These are phyloP conservation scores for Claviceps purpurea DNA, from an alignment of 2,329 filamentous ascomycete genomes.

Conservation along the genomic window DNA sequence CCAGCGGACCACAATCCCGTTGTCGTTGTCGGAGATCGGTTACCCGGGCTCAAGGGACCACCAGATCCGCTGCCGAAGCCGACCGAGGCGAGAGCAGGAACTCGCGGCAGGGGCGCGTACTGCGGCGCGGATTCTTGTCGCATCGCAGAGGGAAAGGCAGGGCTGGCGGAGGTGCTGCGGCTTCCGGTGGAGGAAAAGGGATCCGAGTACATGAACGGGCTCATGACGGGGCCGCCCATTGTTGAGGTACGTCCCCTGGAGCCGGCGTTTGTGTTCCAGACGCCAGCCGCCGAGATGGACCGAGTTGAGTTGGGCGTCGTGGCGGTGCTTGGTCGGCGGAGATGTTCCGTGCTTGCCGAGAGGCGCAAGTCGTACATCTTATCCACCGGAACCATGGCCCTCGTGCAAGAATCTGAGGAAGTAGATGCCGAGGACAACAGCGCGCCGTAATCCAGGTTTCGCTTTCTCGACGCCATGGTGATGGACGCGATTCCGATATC, in stretches of 20 bases:
- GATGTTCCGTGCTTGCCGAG: conserved; percentile 62
- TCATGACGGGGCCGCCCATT: conserved; percentile 15
- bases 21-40: conserved; percentile 10
- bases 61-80: conserved; percentile 7
- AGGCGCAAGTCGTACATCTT: conserved; percentile 61
- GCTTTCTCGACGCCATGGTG: conserved; percentile 67
- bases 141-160: conserved; percentile 15
- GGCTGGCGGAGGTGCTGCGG: conserved; percentile 33
- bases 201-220: conserved; percentile 26
- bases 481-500: conserved; percentile 84
- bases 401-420: conserved; percentile 10
- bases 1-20: conserved; percentile 22
- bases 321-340: conserved; percentile 30
- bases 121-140: conserved; percentile 19
- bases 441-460: conserved; percentile 24
- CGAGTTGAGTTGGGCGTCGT: conserved; percentile 22
- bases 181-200: conserved; percentile 26
- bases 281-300: conserved; percentile 19
- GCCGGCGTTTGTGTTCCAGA: conserved; percentile 14
- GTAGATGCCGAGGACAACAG: conserved; percentile 17
- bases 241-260: conserved; percentile 24
- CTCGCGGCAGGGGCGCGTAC: conserved; percentile 10
- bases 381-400: conserved; percentile 31
- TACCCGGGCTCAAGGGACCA: conserved; percentile 9
- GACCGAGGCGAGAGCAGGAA: conserved; percentile 6